phyloP scores from a whole-genome alignment of 1,284 basidiomycete species.

The Naganishia sp. region DNA sequence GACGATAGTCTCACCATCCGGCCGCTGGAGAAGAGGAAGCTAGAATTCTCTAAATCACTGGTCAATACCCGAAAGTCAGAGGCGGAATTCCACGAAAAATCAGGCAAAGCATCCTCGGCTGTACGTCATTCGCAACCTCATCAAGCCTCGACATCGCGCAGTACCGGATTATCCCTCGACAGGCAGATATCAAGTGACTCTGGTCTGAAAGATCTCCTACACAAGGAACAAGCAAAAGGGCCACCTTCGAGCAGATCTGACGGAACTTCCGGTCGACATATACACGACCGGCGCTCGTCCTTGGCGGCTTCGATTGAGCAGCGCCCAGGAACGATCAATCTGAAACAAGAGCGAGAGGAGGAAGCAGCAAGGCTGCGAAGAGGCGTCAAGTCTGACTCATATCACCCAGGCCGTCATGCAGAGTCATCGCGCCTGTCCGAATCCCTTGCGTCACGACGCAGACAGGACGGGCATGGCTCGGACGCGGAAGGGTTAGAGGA shows the following conservation, averaged over 20 bases:
- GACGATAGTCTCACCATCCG: constrained; percentile 9
- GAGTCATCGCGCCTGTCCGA: neutral
- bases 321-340: neutral
- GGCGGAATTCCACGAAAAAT: constrained; percentile 1
- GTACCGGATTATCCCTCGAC: neutral
- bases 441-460: constrained; percentile 9
- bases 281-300: neutral
- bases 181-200: neutral
- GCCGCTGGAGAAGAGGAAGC: constrained; percentile 12
- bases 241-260: neutral
- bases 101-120: neutral
- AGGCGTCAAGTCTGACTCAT: neutral
- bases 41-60: constrained; percentile 9
- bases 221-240: neutral
- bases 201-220: neutral
- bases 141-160: neutral
- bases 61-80: constrained; percentile 1
- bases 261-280: neutral
- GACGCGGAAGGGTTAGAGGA: neutral
- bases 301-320: neutral
- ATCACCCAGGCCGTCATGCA: neutral
- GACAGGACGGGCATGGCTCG: neutral
- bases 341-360: neutral
- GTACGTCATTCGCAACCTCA: neutral
- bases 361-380: too few relatives aligned